phyloP scores from a whole-genome alignment of 2,329 filamentous ascomycete genomes.

The Aspergillus sp. region DNA sequence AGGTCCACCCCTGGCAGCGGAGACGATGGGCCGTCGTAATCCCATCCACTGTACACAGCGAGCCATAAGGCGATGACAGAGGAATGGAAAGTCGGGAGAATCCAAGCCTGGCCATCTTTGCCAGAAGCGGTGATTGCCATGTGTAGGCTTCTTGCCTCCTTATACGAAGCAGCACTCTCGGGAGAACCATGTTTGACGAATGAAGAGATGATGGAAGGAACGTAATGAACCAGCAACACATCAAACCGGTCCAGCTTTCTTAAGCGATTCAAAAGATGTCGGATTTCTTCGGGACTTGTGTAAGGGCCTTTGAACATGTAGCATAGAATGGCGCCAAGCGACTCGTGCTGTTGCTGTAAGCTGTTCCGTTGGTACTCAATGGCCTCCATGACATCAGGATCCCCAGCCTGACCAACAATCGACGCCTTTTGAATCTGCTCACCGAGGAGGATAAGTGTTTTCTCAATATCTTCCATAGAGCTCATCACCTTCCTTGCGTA shows the following conservation, averaged over 20 bases:
- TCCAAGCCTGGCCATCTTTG: conserved; percentile 63
- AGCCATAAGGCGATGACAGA: conserved; percentile 81
- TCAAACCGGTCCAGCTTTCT: conserved; percentile 73
- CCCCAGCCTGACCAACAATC: conserved; percentile 61
- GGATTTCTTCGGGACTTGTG: conserved; percentile 65
- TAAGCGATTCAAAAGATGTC: conserved; percentile 60
- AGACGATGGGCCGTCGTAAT: conserved; percentile 62
- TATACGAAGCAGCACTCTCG: conserved; percentile 61
- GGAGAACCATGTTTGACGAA: conserved; percentile 72
- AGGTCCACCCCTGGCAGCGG: conserved; percentile 58
- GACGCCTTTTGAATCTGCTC: conserved; percentile 71
- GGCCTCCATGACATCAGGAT: conserved; percentile 64
- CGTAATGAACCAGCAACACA: conserved; percentile 65
- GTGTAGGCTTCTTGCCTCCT: conserved; percentile 65
- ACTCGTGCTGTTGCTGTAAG: conserved; percentile 82
- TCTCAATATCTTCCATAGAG: conserved; percentile 68
- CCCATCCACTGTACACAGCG: conserved; percentile 86
- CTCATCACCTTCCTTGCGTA: conserved; percentile 69
- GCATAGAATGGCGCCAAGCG: conserved; percentile 71
- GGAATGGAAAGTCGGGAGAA: conserved; percentile 67
- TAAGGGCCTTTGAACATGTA: conserved; percentile 71
- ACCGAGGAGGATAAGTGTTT: conserved; percentile 65
- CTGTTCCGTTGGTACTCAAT: conserved; percentile 74
- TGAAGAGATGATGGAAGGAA: conserved; percentile 71
- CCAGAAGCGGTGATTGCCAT: conserved; percentile 55